Percentiles rank a stretch among this genome's conserved stretches.
Conservation (phyloP, 768 basidiomycete genomes). For the Suillus subaureus region DNA sequence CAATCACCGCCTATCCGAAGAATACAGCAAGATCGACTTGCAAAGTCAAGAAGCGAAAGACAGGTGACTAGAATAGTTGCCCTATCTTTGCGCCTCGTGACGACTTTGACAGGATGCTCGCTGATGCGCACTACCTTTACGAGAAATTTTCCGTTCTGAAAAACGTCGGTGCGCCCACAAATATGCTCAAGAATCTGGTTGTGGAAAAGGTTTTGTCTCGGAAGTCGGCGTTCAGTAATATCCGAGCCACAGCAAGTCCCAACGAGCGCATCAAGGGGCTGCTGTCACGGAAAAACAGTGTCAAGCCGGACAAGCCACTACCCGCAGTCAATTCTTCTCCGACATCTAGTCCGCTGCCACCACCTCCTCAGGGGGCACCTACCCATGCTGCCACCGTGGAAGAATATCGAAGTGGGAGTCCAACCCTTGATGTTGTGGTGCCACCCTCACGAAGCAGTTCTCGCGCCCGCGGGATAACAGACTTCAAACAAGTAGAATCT, state of each 20-base stretch:
- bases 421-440: slow-evolving; percentile 21
- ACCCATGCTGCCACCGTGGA: slow-evolving; percentile 17
- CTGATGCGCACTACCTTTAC: slow-evolving; percentile 77
- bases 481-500: slow-evolving; percentile 14
- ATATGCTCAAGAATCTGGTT: slow-evolving; percentile 85
- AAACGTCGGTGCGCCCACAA: slow-evolving; percentile 69
- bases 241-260: slow-evolving; percentile 25
- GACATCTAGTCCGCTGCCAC: slow-evolving; percentile 18
- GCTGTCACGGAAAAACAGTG: slow-evolving; percentile 31
- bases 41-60: slow-evolving; percentile 84
- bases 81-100: slow-evolving; percentile 19
- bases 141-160: slow-evolving; percentile 75
- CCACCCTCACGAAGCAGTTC: slow-evolving; percentile 27
- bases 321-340: slow-evolving; percentile 28
- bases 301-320: slow-evolving; percentile 29
- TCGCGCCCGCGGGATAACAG: slow-evolving; percentile 10
- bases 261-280: slow-evolving; percentile 43
- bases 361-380: slow-evolving; percentile 9
- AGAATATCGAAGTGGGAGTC: slow-evolving; percentile 12
- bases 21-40: slow-evolving; percentile 81
- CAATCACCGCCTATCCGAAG: slow-evolving; percentile 87
- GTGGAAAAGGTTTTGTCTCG: slow-evolving; percentile 71
- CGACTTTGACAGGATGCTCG: slow-evolving; percentile 60
- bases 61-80: slow-evolving; percentile 48
- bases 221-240: slow-evolving; percentile 28